Conservation (phyloP, 139 green algal genomes). For the Deuterostichococcus epilithicus region DNA sequence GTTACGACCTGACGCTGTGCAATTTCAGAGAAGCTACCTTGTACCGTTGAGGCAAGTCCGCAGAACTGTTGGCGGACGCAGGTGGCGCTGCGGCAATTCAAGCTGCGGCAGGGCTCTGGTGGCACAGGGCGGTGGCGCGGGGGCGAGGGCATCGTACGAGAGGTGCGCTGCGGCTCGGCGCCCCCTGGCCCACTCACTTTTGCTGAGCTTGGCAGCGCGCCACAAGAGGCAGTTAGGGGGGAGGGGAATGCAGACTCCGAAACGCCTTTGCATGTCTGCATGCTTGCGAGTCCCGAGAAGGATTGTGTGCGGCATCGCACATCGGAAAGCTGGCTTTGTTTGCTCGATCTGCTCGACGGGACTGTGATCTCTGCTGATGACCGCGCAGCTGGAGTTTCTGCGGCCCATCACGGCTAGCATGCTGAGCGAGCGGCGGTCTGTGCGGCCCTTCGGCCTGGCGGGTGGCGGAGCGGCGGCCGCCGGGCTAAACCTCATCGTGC, state of each 20-base stretch:
- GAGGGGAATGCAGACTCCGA: no score
- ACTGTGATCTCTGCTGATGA: no score
- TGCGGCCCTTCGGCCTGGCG: constrained; percentile 73
- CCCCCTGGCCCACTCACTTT: no score
- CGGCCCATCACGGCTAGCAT: constrained; percentile 77
- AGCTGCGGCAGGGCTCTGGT: constrained; percentile 72
- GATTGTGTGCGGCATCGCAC: no score
- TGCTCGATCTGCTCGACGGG: no score
- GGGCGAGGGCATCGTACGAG: constrained; percentile 85
- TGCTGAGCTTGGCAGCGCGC: no score
- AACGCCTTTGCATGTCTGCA: no score
- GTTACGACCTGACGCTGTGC: no score
- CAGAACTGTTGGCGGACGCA: neutral
- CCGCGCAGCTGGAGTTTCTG: constrained; percentile 80
- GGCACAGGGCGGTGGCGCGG: constrained; percentile 71
- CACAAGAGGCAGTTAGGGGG: no score
- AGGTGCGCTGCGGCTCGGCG: constrained; percentile 39
- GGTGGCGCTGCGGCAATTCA: constrained; percentile 81
- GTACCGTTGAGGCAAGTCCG: no score
- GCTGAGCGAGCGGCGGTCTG: constrained; percentile 77
- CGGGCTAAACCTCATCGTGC: constrained; percentile 78
- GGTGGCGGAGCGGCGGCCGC: constrained; percentile 56
- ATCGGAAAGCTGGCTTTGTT: neutral
- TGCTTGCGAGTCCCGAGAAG: no score
- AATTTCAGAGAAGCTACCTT: no score